Percentiles rank a stretch among this genome's conserved stretches.
Conservation (phyloP, 257 asterid genomes). For the Primulina eburnea region DNA sequence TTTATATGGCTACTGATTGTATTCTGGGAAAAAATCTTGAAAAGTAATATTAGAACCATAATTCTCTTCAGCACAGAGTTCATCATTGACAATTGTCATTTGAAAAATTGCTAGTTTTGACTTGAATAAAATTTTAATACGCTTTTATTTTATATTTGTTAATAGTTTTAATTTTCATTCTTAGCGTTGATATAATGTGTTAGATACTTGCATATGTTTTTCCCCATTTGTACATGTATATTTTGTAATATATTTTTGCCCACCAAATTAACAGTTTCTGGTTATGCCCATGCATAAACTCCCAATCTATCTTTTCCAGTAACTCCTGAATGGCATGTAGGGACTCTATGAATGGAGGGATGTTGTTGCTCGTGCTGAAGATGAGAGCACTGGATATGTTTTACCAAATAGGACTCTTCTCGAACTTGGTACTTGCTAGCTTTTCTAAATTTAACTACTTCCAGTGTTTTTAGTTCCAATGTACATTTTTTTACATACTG, state of each 20-base stretch:
- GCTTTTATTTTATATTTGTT: too few relatives aligned
- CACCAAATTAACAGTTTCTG: not conserved
- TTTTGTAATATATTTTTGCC: not conserved
- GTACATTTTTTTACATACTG: constrained; percentile 7
- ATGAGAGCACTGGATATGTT: constrained; percentile 97
- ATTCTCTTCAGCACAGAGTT: too few relatives aligned
- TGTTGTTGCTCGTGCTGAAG: constrained; percentile 93
- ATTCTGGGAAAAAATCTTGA: too few relatives aligned
- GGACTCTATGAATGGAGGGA: constrained; percentile 97
- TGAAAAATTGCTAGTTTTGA: too few relatives aligned
- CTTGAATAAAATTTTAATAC: too few relatives aligned
- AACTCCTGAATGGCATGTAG: constrained; percentile 38
- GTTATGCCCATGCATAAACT: not conserved
- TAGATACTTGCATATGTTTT: too few relatives aligned
- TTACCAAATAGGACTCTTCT: constrained; percentile 84
- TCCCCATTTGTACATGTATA: not conserved
- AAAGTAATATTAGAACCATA: too few relatives aligned
- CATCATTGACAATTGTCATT: too few relatives aligned
- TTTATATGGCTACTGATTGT: too few relatives aligned
- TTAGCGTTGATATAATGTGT: too few relatives aligned
- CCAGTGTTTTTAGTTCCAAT: constrained; percentile 17
- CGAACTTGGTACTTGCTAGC: constrained; percentile 64
- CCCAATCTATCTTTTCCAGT: not conserved
- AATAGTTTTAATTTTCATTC: too few relatives aligned
- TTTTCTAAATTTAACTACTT: constrained; percentile 18